Base-by-base conservation (phyloP, 495 filamentous ascomycete species). In the Recurvomyces mirabilis region DNA sequence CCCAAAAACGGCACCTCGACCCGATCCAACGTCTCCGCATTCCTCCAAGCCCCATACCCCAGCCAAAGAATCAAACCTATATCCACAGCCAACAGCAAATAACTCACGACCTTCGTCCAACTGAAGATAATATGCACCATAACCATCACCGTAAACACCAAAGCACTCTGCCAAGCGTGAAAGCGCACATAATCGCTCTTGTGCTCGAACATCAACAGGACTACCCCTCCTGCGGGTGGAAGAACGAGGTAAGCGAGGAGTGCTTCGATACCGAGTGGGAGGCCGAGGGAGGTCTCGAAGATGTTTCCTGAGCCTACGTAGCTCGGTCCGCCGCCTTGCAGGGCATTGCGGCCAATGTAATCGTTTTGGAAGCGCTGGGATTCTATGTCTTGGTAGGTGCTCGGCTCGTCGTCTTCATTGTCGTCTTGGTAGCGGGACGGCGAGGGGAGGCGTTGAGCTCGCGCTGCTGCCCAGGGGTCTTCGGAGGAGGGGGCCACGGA, bases 161-260 rank as follows among this genome's bases (percentile, higher is more conserved):
- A 72, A 47, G 81, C 81, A 3, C 79, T 84, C 65, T 96, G 89
- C 89, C 91, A 95, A 6, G 88, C 91, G 62, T 98, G 91, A 50
- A 94, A 94, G 53, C 91, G 69, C 28, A 98, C 91, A 60, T 94
- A 98, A 64, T 96, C 91, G 54, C 87, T 94, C 72, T 91, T 89
- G 54, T 86, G 75, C 71, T 98, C 91, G 46, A 87, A 51, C 51
- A 96, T 71, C 49, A 98, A 60, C 58, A 98, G 61, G 51, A 94
- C 63, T 10, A 94, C 84, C 21, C 78, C 84, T 21, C 89, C 91
- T 0, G 87, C 78, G 13, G 91, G 91, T 56, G 91, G 91, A 15
- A 93, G 63, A 47, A 79, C 71, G 52, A 95, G 59, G 63, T 98
- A 98, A 32, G 91, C 88, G 65, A 95, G 65, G 60, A 82, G 82